Conservation (phyloP, 2,329 filamentous ascomycete genomes). For the Fusarium stilboides region DNA sequence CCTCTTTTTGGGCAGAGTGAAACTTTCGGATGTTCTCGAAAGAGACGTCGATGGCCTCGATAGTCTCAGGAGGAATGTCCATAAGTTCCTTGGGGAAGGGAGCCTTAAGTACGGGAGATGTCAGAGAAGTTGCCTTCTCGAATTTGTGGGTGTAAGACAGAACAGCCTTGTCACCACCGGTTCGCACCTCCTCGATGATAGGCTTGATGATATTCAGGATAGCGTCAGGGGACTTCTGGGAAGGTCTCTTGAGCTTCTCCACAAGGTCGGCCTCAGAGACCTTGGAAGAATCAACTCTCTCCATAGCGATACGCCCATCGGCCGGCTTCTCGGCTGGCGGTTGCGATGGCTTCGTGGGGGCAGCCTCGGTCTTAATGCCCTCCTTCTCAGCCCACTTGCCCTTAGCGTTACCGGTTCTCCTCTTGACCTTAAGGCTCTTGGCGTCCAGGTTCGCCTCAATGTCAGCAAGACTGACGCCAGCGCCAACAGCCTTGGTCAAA, state of each 20-base stretch:
- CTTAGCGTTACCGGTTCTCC: conserved; percentile 94
- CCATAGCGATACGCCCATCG: conserved; percentile 82
- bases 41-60: conserved; percentile 91
- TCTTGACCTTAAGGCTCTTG: conserved; percentile 95
- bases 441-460: conserved; percentile 93
- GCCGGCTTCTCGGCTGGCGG: conserved; percentile 54
- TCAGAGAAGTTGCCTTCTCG: conserved; percentile 93
- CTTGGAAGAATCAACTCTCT: conserved; percentile 78
- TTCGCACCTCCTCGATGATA: conserved; percentile 90
- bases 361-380: conserved; percentile 68
- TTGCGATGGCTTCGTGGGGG: conserved; percentile 54
- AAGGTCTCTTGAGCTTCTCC: conserved; percentile 86
- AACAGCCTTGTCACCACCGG: conserved; percentile 87
- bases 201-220: conserved; percentile 93
- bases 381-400: conserved; percentile 91
- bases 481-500: conserved; percentile 87
- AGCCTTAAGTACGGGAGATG: conserved; percentile 88
- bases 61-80: conserved; percentile 86
- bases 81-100: conserved; percentile 90
- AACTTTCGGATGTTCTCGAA: conserved; percentile 96
- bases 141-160: conserved; percentile 98
- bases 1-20: conserved; percentile 90
- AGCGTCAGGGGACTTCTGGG: conserved; percentile 93
- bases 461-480: conserved; percentile 88
- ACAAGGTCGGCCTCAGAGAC: conserved; percentile 76